Conservation (phyloP, 1,284 basidiomycete species). For the Rhodotorula sp. region DNA sequence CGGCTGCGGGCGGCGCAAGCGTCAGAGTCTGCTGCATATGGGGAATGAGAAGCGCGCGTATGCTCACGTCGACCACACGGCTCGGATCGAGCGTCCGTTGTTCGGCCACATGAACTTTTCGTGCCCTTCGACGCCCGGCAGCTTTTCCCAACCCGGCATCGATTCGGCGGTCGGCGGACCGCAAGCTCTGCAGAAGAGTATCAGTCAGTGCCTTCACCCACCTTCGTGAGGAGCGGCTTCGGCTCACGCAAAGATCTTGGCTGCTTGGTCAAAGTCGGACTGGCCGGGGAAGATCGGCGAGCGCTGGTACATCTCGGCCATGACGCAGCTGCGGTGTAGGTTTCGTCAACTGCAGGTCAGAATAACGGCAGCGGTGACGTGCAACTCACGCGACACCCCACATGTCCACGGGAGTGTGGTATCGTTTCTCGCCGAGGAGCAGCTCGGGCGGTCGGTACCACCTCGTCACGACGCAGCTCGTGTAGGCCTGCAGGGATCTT, state of each 20-base stretch:
- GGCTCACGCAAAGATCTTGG: slow-evolving; percentile 85
- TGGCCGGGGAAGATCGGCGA: slow-evolving; percentile 83
- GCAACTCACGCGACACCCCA: slow-evolving; percentile 88
- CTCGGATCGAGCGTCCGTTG: neutral
- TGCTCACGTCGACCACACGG: slow-evolving; percentile 17
- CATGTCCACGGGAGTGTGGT: slow-evolving; percentile 91
- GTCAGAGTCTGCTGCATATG: neutral
- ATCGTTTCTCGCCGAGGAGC: slow-evolving; percentile 78
- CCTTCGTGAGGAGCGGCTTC: too few relatives aligned
- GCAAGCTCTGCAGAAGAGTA: slow-evolving; percentile 10
- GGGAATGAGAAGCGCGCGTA: too few relatives aligned
- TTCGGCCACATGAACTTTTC: slow-evolving; percentile 27
- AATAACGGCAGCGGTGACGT: neutral
- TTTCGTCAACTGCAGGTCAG: slow-evolving; percentile 10
- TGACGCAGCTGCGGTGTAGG: slow-evolving; percentile 64
- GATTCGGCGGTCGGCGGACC: slow-evolving; percentile 23
- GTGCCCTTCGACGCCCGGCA: slow-evolving; percentile 75
- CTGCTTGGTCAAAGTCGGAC: slow-evolving; percentile 85
- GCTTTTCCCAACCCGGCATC: slow-evolving; percentile 35
- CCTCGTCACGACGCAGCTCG: slow-evolving; percentile 96
- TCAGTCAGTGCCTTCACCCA: neutral
- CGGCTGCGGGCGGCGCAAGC: slow-evolving; percentile 17
- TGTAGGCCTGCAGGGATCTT: slow-evolving; percentile 60
- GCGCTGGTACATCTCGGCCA: slow-evolving; percentile 92
- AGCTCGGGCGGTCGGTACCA: slow-evolving; percentile 99